Conservation (phyloP, 2,329 filamentous ascomycete genomes). For the Pseudogymnoascus sp. region DNA sequence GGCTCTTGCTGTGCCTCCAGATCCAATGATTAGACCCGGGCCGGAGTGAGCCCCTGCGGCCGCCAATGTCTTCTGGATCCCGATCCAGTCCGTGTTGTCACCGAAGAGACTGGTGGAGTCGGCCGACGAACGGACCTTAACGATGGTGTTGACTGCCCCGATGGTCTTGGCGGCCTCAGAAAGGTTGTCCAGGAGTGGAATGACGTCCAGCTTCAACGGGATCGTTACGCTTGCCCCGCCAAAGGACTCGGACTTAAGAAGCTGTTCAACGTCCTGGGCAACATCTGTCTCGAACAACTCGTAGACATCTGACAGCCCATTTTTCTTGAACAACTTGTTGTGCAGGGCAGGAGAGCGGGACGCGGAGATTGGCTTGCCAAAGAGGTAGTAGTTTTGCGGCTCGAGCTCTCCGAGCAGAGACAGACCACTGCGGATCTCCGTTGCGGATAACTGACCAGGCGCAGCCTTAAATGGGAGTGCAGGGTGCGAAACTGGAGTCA, state of each 20-base stretch:
- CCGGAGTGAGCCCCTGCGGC: conserved; percentile 24
- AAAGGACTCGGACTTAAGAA: conserved; percentile 67
- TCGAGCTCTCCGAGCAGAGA: conserved; percentile 73
- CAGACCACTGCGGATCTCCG: conserved; percentile 75
- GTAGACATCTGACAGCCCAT: conserved; percentile 82
- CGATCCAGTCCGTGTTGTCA: conserved; percentile 93
- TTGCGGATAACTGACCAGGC: conserved; percentile 84
- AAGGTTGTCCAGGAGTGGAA: conserved; percentile 71
- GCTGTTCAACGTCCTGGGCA: conserved; percentile 50
- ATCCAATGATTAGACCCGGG: conserved; percentile 76
- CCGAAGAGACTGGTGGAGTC: conserved; percentile 54
- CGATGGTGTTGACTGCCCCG: conserved; percentile 90
- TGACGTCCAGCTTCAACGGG: conserved; percentile 84
- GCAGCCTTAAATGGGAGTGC: conserved; percentile 87
- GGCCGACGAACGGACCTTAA: conserved; percentile 43
- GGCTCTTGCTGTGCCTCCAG: conserved; percentile 84
- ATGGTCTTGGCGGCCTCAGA: conserved; percentile 73
- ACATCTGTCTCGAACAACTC: conserved; percentile 65
- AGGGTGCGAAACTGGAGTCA: conserved; percentile 91
- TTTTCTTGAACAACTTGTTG: conserved; percentile 70
- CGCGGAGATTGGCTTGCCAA: conserved; percentile 74
- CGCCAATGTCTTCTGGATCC: conserved; percentile 72
- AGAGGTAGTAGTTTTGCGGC: conserved; percentile 72
- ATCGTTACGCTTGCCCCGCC: conserved; percentile 95
- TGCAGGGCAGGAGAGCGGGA: conserved; percentile 86